Conservation (phyloP, 2,329 filamentous ascomycete species). For the Epichloe sylvatica region DNA sequence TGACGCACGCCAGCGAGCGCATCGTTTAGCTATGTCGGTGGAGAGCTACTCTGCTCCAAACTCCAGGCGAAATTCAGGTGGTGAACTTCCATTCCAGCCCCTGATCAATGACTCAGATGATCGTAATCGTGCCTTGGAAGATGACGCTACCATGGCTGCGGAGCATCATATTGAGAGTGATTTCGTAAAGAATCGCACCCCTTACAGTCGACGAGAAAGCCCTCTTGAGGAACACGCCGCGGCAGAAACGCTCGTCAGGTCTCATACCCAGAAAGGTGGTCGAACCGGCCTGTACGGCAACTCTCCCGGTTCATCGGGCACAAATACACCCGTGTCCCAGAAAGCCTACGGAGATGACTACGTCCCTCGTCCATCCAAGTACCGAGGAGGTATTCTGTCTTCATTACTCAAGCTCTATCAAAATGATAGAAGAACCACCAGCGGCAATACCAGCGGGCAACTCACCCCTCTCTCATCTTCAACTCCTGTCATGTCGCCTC, state of each 20-base stretch:
- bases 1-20: constrained; percentile 25
- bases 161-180: constrained; percentile 2
- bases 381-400: constrained; percentile 59
- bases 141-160: constrained; percentile 9
- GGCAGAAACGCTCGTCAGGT: constrained; percentile 23
- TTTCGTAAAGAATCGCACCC: constrained; percentile 12
- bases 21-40: constrained; percentile 26
- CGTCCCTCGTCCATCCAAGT: constrained; percentile 51
- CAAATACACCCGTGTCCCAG: constrained; percentile 26
- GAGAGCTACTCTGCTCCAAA: constrained; percentile 24
- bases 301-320: constrained; percentile 19
- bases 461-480: constrained; percentile 27
- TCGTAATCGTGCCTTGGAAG: constrained; percentile 6
- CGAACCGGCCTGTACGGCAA: constrained; percentile 18
- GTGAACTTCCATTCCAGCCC: constrained; percentile 19
- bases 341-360: constrained; percentile 41
- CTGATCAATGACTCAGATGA: constrained; percentile 19
- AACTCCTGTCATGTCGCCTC: constrained; percentile 28
- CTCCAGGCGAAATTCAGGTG: constrained; percentile 23
- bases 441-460: constrained; percentile 22
- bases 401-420: constrained; percentile 59
- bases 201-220: constrained; percentile 12
- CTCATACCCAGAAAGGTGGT: constrained; percentile 19
- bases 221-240: constrained; percentile 11
- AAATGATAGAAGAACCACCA: constrained; percentile 25